Evolutionary conservation across 2,329 filamentous ascomycete genomes (phyloP).

Genomic region (Xylariaceae sp.): DNA sequence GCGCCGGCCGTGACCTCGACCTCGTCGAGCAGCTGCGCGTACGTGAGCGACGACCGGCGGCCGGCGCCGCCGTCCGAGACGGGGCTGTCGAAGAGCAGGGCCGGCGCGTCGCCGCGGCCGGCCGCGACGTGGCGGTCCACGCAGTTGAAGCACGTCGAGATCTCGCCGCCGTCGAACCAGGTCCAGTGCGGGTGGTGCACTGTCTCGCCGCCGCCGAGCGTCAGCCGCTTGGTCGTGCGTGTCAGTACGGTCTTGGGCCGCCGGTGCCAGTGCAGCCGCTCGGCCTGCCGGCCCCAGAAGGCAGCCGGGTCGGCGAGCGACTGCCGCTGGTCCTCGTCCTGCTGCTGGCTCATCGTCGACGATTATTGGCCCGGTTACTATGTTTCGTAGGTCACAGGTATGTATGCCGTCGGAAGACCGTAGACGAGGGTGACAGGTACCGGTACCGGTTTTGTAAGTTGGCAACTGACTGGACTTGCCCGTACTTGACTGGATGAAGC

Average conservation of each 20-base stretch:
- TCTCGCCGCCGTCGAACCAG: slow-evolving; percentile 85
- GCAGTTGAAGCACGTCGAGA: slow-evolving; percentile 89
- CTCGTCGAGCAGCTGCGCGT: slow-evolving; percentile 66
- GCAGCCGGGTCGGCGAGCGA: slow-evolving; percentile 62
- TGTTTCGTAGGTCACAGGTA: too few relatives aligned
- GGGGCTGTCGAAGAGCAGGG: slow-evolving; percentile 83
- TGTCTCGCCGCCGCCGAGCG: slow-evolving; percentile 43
- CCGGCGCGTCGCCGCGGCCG: slow-evolving; percentile 65
- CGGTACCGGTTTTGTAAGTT: too few relatives aligned
- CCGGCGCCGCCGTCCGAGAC: slow-evolving; percentile 69
- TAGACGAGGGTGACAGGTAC: too few relatives aligned
- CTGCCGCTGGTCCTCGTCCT: slow-evolving; percentile 42
- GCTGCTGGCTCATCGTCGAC: slow-evolving; percentile 29
- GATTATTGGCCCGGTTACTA: too few relatives aligned
- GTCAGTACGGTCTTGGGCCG: slow-evolving; percentile 57
- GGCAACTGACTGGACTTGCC: too few relatives aligned
- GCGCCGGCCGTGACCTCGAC: slow-evolving; percentile 78
- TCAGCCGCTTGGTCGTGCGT: slow-evolving; percentile 54
- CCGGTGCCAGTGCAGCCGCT: slow-evolving; percentile 73
- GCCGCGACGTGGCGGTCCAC: slow-evolving; percentile 79
- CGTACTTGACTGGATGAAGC: too few relatives aligned
- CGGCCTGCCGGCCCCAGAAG: slow-evolving; percentile 72
- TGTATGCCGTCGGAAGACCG: too few relatives aligned
- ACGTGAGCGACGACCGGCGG: slow-evolving; percentile 65
- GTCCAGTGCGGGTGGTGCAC: slow-evolving; percentile 78